Conservation (phyloP, 805 yeast species). For the Cephaloascus albidus region DNA sequence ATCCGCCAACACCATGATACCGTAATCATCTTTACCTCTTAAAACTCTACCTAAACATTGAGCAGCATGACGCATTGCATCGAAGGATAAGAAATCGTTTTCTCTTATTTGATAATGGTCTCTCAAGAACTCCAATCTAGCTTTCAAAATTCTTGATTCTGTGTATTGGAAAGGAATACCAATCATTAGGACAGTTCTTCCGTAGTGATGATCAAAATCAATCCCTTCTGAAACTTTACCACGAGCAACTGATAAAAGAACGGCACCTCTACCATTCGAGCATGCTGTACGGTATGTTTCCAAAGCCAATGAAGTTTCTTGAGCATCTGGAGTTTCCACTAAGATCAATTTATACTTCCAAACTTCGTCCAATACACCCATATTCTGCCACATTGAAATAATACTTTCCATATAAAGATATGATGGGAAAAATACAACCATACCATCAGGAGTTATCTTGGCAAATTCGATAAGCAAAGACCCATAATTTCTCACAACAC, state of each 20-base stretch:
- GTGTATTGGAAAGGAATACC: slow-evolving; percentile 99
- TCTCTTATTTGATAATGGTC: slow-evolving; percentile 91
- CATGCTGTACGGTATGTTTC: slow-evolving; percentile 97
- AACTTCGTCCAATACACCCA: slow-evolving; percentile 97
- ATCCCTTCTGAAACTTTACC: slow-evolving; percentile 98
- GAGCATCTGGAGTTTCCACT: slow-evolving; percentile 99
- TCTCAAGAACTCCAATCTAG: slow-evolving; percentile 85
- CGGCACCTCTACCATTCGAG: slow-evolving; percentile 96
- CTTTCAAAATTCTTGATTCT: slow-evolving; percentile 91
- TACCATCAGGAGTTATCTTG: slow-evolving; percentile 94
- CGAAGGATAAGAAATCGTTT: slow-evolving; percentile 91
- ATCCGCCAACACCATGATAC: slow-evolving; percentile 97
- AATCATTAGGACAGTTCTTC: slow-evolving; percentile 95
- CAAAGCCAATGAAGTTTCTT: slow-evolving; percentile 90
- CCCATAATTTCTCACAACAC: slow-evolving; percentile 96
- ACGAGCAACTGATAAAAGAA: slow-evolving; percentile 92
- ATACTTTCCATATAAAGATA: slow-evolving; percentile 97
- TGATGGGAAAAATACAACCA: slow-evolving; percentile 96
- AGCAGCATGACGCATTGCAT: slow-evolving; percentile 99
- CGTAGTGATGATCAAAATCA: slow-evolving; percentile 98
- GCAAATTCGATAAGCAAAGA: slow-evolving; percentile 85
- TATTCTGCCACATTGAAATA: slow-evolving; percentile 96
- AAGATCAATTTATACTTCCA: slow-evolving; percentile 94
- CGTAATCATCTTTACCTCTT: slow-evolving; percentile 97
- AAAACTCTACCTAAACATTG: slow-evolving; percentile 96